phyloP scores from a whole-genome alignment of 1,284 basidiomycete genomes.

The Ceratobasidium sp. region DNA sequence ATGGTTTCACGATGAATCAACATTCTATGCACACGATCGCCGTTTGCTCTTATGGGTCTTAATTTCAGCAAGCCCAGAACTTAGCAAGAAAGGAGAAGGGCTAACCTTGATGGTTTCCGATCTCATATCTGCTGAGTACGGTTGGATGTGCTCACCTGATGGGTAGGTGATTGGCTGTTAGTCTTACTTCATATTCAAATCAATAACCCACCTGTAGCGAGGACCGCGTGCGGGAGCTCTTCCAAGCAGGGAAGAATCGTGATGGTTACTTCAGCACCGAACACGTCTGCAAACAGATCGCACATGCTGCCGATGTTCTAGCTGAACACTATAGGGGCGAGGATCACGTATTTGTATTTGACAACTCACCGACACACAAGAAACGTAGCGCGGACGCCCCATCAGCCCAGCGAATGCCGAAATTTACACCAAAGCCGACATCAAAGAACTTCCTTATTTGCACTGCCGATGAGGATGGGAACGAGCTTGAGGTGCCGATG shows the following conservation, averaged over 20 bases:
- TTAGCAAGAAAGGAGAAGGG: slow-evolving; percentile 4
- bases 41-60: slow-evolving; percentile 9
- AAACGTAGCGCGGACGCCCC: slow-evolving; percentile 56
- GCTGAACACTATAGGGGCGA: slow-evolving; percentile 53
- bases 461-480: slow-evolving; percentile 6
- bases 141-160: slow-evolving; percentile 13
- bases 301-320: slow-evolving; percentile 57
- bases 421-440: slow-evolving; percentile 1
- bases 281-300: slow-evolving; percentile 55
- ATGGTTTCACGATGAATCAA: slow-evolving; percentile 19
- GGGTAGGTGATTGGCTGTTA: background rate
- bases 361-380: slow-evolving; percentile 60
- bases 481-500: slow-evolving; percentile 55
- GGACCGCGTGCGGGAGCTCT: background rate
- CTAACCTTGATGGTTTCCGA: background rate
- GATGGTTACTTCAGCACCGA: slow-evolving; percentile 60
- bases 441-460: background rate
- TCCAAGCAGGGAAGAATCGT: slow-evolving; percentile 58
- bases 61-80: background rate
- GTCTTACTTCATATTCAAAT: background rate
- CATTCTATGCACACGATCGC: background rate
- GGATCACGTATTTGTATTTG: slow-evolving; percentile 57
- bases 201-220: background rate
- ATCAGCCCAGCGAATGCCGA: slow-evolving; percentile 51
- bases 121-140: slow-evolving; percentile 2